phyloP scores from a whole-genome alignment of 352 stramenopile genomes.

The Phytophthora citrophthora region DNA sequence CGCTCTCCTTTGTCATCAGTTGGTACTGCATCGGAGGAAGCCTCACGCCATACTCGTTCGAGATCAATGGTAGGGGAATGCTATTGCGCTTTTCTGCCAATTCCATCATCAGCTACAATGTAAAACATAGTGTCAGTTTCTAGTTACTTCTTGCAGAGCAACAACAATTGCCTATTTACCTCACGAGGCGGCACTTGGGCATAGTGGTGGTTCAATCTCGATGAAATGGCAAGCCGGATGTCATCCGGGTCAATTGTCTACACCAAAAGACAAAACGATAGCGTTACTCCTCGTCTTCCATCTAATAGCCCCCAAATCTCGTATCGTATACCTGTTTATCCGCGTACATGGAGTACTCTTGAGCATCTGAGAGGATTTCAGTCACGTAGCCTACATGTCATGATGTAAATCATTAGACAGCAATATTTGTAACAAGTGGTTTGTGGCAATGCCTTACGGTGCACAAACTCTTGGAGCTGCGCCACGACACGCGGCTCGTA shows the following conservation, averaged over 20 bases:
- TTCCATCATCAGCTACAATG: conserved; percentile 83
- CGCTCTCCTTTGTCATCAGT: conserved; percentile 74
- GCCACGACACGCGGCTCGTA: conserved; percentile 80
- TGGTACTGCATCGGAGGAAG: conserved; percentile 76
- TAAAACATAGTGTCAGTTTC: conserved; percentile 3
- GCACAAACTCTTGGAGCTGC: conserved; percentile 86
- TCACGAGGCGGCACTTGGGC: conserved; percentile 75
- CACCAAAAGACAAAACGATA: conserved; percentile 6
- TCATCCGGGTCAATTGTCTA: conserved; percentile 79
- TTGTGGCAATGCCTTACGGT: conserved; percentile 46
- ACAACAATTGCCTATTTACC: conserved; percentile 29
- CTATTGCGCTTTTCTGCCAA: conserved; percentile 85
- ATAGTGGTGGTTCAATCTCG: conserved; percentile 83
- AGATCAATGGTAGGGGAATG: conserved; percentile 77
- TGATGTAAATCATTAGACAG: conserved; percentile 1
- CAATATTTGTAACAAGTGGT: background rate
- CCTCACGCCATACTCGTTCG: conserved; percentile 84
- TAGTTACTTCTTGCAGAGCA: background rate
- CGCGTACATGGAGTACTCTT: conserved; percentile 84
- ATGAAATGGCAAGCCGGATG: conserved; percentile 77
- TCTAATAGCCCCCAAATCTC: background rate
- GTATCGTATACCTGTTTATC: conserved; percentile 56
- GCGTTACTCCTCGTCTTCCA: conserved; percentile 4
- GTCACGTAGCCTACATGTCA: conserved; percentile 69
- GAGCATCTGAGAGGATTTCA: conserved; percentile 83